Percentiles rank a stretch among this genome's conserved stretches.
These are phyloP conservation scores for Polytrichum commune DNA, from an alignment of 225 moss, liverwort and hornwort species.

Conservation along the genomic window DNA sequence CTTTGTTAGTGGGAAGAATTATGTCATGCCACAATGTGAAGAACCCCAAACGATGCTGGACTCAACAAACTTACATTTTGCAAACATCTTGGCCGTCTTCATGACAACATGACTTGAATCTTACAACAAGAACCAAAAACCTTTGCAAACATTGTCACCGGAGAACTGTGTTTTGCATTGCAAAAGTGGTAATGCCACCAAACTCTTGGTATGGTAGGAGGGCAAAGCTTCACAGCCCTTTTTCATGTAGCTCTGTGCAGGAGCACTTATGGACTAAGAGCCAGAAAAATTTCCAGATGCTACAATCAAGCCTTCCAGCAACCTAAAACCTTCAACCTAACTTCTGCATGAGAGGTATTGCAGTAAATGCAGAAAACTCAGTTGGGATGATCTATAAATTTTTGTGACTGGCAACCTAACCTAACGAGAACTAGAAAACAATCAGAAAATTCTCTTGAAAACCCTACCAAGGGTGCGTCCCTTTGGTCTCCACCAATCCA, in stretches of 20 bases:
- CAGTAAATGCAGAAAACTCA: no score
- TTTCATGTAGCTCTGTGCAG: conserved; percentile 1
- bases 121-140: no score
- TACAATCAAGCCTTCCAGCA: neutral
- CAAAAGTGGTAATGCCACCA: neutral
- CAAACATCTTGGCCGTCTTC: no score
- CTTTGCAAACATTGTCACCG: no score
- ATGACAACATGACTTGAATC: no score
- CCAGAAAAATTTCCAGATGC: neutral
- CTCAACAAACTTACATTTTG: no score
- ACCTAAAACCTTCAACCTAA: neutral
- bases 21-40: no score
- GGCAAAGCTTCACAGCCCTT: neutral
- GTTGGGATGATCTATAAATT: neutral
- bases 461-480: conserved; percentile 73
- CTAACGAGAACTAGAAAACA: neutral
- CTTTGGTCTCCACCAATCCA: conserved; percentile 91
- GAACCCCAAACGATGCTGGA: no score
- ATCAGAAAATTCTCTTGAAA: conserved; percentile 86
- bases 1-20: no score
- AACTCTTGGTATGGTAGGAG: neutral
- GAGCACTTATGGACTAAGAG: neutral
- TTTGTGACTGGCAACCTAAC: neutral
- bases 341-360: neutral
- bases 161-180: neutral